These are phyloP conservation scores for Stemphylium beticola DNA, from an alignment of 2,329 filamentous ascomycete genomes.

Conservation along the genomic window DNA sequence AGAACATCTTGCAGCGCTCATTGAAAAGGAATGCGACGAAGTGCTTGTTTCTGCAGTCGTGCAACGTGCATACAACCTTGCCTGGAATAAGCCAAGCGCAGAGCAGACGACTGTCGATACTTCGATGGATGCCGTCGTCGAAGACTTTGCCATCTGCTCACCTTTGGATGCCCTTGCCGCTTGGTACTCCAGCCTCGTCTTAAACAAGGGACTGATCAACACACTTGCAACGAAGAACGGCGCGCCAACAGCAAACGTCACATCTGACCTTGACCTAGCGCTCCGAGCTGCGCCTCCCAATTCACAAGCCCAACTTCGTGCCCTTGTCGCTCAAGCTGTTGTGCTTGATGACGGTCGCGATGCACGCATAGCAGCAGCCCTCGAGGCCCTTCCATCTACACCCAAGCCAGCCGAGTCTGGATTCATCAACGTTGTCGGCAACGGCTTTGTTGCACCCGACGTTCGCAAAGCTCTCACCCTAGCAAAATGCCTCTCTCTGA, in stretches of 20 bases:
- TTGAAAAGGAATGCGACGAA: conserved; percentile 80
- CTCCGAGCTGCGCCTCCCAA: conserved; percentile 77
- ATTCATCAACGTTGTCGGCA: conserved; percentile 57
- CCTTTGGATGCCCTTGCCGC: conserved; percentile 89
- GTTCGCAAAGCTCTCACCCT: conserved; percentile 64
- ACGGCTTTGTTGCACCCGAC: conserved; percentile 63
- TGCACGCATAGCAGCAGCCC: conserved; percentile 58
- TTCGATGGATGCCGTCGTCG: conserved; percentile 81
- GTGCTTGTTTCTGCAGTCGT: conserved; percentile 79
- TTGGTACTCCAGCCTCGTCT: conserved; percentile 80
- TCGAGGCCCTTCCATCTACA: conserved; percentile 57
- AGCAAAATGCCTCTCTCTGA: conserved; percentile 63
- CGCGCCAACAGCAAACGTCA: conserved; percentile 52
- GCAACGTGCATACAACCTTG: conserved; percentile 86
- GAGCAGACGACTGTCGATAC: conserved; percentile 70
- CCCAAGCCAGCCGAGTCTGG: conserved; percentile 44
- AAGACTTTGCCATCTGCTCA: conserved; percentile 83
- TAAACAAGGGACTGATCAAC: conserved; percentile 72
- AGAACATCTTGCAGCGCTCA: conserved; percentile 74
- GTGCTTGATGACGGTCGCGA: conserved; percentile 61
- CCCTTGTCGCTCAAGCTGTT: conserved; percentile 65
- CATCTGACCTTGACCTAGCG: conserved; percentile 69
- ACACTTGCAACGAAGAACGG: conserved; percentile 65
- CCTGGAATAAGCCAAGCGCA: conserved; percentile 81
- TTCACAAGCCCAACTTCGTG: conserved; percentile 70